Conservation (phyloP, 2,329 filamentous ascomycete species). For the Lachnellula subtilissima region DNA sequence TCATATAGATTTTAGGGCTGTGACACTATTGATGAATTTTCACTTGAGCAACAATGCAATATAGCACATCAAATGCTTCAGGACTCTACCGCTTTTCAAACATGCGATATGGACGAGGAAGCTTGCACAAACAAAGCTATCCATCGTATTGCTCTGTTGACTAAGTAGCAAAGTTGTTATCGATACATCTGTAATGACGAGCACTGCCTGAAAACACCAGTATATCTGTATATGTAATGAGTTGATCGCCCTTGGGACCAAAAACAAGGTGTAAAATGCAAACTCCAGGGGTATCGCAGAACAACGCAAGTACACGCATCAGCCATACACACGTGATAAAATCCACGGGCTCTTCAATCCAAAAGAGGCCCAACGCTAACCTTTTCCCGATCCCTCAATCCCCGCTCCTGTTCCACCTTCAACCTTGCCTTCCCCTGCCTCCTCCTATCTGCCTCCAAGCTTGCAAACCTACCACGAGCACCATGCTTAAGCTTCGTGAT, state of each 20-base stretch:
- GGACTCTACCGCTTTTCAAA: no score
- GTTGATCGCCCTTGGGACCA: background rate
- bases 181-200: no score
- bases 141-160: no score
- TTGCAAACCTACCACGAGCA: conserved; percentile 59
- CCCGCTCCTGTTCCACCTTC: conserved; percentile 36
- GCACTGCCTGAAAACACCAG: no score
- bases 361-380: conserved; percentile 53
- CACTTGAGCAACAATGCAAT: no score
- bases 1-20: no score
- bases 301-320: conserved; percentile 1
- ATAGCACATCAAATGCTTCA: no score
- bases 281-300: conserved; percentile 11
- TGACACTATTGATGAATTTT: no score
- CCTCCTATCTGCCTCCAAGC: conserved; percentile 47
- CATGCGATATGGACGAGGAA: no score
- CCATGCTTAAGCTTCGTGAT: conserved; percentile 89
- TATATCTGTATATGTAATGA: background rate
- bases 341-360: conserved; percentile 12
- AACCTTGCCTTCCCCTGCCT: conserved; percentile 39
- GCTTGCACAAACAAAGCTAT: no score
- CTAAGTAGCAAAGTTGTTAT: no score
- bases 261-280: background rate
- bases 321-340: conserved; percentile 7
- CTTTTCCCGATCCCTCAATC: conserved; percentile 42